Percentiles rank a stretch among this genome's conserved stretches.
Conservation (phyloP, 164 flowering plant species). For the Annona squamosa region DNA sequence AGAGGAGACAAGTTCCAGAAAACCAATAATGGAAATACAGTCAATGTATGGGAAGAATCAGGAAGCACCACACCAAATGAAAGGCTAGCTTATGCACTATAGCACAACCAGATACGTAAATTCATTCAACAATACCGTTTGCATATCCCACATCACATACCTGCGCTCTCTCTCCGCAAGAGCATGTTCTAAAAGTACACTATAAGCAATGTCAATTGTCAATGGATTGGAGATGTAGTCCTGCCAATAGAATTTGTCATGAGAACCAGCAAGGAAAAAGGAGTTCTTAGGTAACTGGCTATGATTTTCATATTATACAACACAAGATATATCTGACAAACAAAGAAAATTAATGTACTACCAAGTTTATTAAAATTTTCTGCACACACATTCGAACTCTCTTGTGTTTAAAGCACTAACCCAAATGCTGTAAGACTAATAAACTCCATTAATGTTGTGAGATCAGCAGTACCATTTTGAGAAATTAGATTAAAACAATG, state of each 20-base stretch:
- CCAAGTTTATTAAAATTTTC: too few species aligned
- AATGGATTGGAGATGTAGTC: conserved; percentile 69
- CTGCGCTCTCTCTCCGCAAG: conserved; percentile 97
- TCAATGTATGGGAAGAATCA: background rate
- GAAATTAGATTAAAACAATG: too few species aligned
- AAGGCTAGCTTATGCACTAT: background rate
- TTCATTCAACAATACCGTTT: background rate
- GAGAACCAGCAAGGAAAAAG: background rate
- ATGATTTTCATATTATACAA: background rate
- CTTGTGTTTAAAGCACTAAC: too few species aligned
- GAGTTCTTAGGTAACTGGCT: background rate
- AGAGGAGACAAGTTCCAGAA: conserved; percentile 1
- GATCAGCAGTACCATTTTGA: too few species aligned
- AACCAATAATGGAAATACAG: background rate
- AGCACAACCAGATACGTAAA: background rate
- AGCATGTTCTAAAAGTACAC: conserved; percentile 83
- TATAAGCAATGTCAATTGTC: conserved; percentile 81
- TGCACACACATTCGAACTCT: too few species aligned
- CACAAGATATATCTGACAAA: background rate
- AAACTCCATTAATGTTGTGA: too few species aligned
- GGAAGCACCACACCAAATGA: background rate
- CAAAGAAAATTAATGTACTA: too few species aligned
- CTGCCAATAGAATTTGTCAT: conserved; percentile 35
- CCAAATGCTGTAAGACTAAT: too few species aligned
- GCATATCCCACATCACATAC: conserved; percentile 26